Evolutionary conservation across 441 rosid species (phyloP), one percentile per base, ranked within the genome.

Genomic region (Viola pubescens): DNA sequence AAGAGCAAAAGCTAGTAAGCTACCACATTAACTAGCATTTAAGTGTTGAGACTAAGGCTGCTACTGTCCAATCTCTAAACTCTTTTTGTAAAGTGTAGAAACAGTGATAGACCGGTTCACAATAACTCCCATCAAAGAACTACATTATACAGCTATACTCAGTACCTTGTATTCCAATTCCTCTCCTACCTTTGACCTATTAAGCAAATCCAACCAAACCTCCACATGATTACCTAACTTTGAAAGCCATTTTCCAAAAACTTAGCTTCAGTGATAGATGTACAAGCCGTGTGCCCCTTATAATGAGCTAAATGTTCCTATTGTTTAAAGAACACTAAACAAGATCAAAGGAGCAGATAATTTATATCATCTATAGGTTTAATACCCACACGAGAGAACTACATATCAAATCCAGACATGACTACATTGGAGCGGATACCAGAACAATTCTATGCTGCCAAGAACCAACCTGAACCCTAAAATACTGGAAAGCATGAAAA

Each of bases 381-480:
- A 39, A 43, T 42, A 47, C 4, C 4, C 53, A 40, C 48, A 54
- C 51, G 46, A 52, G 12, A 19, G 40, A 52, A 47, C 19, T 54
- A 16, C 41, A 66, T 39, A 42, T 5, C 56, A 48, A 10, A 48
- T 37, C 37, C 45, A 38, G 41, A 38, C 19, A 16, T 57, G 58
- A 44, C 41, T 53, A 39, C 5, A 48, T 57, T 34, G 37, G 53
- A 47, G 12, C 42, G 46, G 9, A n/a, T 48, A 48, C 52, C 45
- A 55, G 8, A 63, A 26, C 34, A 26, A 26, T 26, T 26, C 34
- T 26, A 26, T 26, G 54, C 45, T 46, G 37, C 54, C 40, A 59
- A 59, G 45, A n/a, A 49, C 52, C 39, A 42, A 51, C 61, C 63
- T 46, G 37, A 50, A 37, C 56, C 59, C 57, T 54, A 49, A 60